Evolutionary conservation across 2,329 filamentous ascomycete genomes (phyloP), one percentile per base, ranked within the genome.

Genomic region (Penicillium sp.): DNA sequence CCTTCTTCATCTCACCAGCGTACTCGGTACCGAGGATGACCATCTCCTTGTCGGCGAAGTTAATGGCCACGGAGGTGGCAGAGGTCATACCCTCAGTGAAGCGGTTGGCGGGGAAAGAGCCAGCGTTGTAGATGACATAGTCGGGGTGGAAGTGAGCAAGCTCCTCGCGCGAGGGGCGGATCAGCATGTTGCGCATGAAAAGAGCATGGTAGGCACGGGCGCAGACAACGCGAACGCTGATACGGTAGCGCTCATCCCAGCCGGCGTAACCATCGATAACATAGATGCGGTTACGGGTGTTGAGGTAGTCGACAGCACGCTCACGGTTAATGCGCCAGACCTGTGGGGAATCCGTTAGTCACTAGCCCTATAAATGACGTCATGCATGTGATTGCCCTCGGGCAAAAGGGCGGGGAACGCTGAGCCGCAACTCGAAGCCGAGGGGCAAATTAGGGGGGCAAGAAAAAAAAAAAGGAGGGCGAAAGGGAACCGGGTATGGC

Each of bases 101-200:
- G 78, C 93, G 87, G 83, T 99, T 99, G 73, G 94, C 94, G 43
- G 94, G 94, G 89, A 99, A 99, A 60, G 90, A 90, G 66, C 94
- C 94, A 60, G 92, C 94, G 75, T 99, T 99, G 88, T 99, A 99
- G 81, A 99, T 97, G 70, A 93, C 93, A 82, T 99, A 99, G 82
- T 99, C 93, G 68, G 94, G 94, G 78, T 96, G 90, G 86, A 99
- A 99, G 79, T 91, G 85, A 81, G 96, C 89, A 51, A 99, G 87
- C 82, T 99, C 92, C 78, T 95, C 90, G 61, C 84, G 85, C 49
- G 87, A 82, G 61, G 94, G 94, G 67, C 94, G 89, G 81, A 99
- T 99, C 73, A 99, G 89, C 94, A 99, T 99, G 84, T 99, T 99
- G 74, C 92, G 90, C 94, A 99, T 99, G 86, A 99, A 99, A 63